Evolutionary conservation across 1,284 basidiomycete species (phyloP).

Genomic region (Trichosporon inkin): DNA sequence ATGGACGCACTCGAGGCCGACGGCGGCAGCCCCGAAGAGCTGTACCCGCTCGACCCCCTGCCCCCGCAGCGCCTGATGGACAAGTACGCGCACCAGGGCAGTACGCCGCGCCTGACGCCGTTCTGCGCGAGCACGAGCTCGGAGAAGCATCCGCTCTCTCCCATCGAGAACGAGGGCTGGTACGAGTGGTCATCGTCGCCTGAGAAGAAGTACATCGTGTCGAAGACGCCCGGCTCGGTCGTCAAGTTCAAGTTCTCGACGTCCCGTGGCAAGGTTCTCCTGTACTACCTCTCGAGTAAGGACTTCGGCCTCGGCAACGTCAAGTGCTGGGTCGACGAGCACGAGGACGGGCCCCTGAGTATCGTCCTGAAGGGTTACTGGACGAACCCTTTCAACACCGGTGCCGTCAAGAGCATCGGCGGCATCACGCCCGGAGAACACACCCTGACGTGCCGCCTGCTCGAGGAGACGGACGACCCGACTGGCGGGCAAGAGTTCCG

Average conservation of each 20-base stretch:
- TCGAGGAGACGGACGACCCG: constrained; percentile 11
- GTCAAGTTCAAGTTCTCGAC: constrained; percentile 38
- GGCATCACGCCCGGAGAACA: constrained; percentile 9
- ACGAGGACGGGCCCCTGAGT: neutral
- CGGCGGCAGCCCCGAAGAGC: constrained; percentile 12
- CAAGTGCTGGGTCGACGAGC: constrained; percentile 17
- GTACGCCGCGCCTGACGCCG: constrained; percentile 36
- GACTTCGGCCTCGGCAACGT: constrained; percentile 12
- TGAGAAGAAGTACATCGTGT: constrained; percentile 41
- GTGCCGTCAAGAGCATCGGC: neutral
- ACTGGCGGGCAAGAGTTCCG: constrained; percentile 18
- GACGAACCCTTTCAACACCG: constrained; percentile 23
- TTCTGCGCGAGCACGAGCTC: constrained; percentile 38
- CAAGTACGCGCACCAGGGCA: constrained; percentile 9
- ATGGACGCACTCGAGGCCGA: constrained; percentile 33
- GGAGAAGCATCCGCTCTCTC: constrained; percentile 29
- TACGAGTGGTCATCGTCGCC: constrained; percentile 39
- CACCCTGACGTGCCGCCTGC: constrained; percentile 9
- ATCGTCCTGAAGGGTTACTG: constrained; percentile 7
- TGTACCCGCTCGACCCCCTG: constrained; percentile 30
- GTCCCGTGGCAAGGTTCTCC: constrained; percentile 27
- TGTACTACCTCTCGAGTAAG: constrained; percentile 32
- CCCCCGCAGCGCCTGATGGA: constrained; percentile 9
- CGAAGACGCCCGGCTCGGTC: constrained; percentile 36
- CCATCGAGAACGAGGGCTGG: constrained; percentile 37